These are phyloP conservation scores for Ramaria rubella DNA, from an alignment of 768 basidiomycete genomes.

Conservation along the genomic window DNA sequence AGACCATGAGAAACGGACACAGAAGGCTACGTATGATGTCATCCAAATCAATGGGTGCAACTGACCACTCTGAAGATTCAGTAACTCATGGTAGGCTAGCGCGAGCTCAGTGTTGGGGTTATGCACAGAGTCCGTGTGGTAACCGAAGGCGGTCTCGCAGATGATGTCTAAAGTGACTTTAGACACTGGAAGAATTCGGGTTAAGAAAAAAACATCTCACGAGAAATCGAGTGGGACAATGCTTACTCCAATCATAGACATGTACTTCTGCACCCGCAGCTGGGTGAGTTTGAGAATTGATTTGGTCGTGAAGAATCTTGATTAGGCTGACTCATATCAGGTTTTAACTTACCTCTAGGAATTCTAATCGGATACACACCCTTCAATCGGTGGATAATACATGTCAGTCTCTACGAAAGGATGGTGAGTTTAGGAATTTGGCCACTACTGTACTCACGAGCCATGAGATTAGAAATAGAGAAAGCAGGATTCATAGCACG, in stretches of 20 bases:
- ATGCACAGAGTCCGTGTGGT: slow-evolving; percentile 38
- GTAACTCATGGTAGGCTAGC: slow-evolving; percentile 38
- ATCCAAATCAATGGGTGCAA: no score
- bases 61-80: slow-evolving; percentile 35
- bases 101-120: slow-evolving; percentile 43
- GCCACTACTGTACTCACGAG: slow-evolving; percentile 23
- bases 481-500: slow-evolving; percentile 49
- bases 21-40: no score
- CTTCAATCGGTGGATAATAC: slow-evolving; percentile 42
- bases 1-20: no score
- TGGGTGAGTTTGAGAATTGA: slow-evolving; percentile 21
- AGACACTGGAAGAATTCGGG: slow-evolving; percentile 35
- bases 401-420: slow-evolving; percentile 33
- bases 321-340: slow-evolving; percentile 25
- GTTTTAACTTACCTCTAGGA: not conserved
- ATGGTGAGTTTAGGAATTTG: not conserved
- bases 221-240: slow-evolving; percentile 6
- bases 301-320: slow-evolving; percentile 29
- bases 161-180: slow-evolving; percentile 50
- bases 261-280: slow-evolving; percentile 26
- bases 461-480: slow-evolving; percentile 36
- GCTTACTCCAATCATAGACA: slow-evolving; percentile 42
- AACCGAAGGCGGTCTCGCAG: slow-evolving; percentile 44
- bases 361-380: slow-evolving; percentile 23
- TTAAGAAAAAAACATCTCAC: not conserved